Evolutionary conservation across 164 flowering plant genomes (phyloP).

Genomic region (Tetracentron sinense): DNA sequence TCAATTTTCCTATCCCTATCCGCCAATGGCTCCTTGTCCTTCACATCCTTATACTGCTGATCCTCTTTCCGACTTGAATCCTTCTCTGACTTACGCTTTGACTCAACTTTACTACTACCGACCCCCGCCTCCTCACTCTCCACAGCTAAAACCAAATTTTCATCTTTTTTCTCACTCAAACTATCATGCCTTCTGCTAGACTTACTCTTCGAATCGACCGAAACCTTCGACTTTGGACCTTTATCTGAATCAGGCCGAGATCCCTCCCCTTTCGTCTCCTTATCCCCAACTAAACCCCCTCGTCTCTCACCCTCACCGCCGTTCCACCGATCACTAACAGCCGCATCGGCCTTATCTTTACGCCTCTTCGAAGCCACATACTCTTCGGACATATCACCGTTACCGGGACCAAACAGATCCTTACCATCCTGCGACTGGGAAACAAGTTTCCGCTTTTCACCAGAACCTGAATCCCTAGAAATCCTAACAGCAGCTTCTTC

Average conservation of each 20-base stretch:
- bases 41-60: constrained; percentile 31
- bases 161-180: constrained; percentile 34
- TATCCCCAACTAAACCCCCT: constrained; percentile 18
- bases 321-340: constrained; percentile 35
- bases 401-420: constrained; percentile 23
- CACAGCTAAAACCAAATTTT: constrained; percentile 12
- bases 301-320: constrained; percentile 27
- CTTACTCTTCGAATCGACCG: constrained; percentile 41
- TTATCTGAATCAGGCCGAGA: constrained; percentile 26
- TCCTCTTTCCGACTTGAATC: constrained; percentile 41
- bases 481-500: constrained; percentile 24
- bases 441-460: constrained; percentile 36
- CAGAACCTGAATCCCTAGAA: constrained; percentile 28
- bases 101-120: constrained; percentile 33
- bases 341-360: constrained; percentile 29
- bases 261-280: constrained; percentile 22
- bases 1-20: constrained; percentile 42
- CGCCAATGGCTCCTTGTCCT: constrained; percentile 37
- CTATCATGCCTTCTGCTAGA: constrained; percentile 40
- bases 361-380: constrained; percentile 33
- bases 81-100: constrained; percentile 43
- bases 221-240: constrained; percentile 23
- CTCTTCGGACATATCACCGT: constrained; percentile 28
- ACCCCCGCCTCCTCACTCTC: constrained; percentile 36
- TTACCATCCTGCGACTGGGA: constrained; percentile 25